Base-by-base conservation (phyloP, 495 filamentous ascomycete genomes). In the Beverwykella pulmonaria region DNA sequence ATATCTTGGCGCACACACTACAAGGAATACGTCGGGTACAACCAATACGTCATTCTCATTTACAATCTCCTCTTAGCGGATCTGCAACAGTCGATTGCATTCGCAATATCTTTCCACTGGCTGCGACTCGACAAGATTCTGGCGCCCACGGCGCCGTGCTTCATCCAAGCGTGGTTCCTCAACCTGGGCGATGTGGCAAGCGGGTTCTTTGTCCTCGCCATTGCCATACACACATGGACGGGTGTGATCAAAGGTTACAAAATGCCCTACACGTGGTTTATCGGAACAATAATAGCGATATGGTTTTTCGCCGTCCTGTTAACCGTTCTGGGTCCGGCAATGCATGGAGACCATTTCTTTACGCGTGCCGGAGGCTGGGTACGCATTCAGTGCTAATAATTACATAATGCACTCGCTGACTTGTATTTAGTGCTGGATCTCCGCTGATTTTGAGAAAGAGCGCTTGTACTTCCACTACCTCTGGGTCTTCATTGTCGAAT, bases 391-490 rank as follows among this genome's bases (percentile, higher is more conserved):
- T 58, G 53, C 73, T n/a, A 68, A n/a, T n/a, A 25, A 68, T 15
- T 15, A 26, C 44, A 58, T 29, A n/a, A 12, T n/a, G 41, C 49
- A 46, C 70, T 44, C 19, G 14, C 75, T 64, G 48, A 50, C 39
- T 8, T 30, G 60, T 8, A 20, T 34, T 1, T 64, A 89, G 89
- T 92, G 89, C 75, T 91, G 89, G 89, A 83, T 92, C 32, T 87
- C 83, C 67, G 73, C 79, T 41, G 74, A 81, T 1, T 90, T 86
- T 74, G 81, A 86, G 60, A 69, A 74, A 6, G 78, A 86, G 44
- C 89, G 89, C 65, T 82, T 93, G 0, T 85, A 83, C 80, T 82
- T 88, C 20, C 90, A 93, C 70, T 93, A 93, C 71, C 81, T 92
- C 66, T 93, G 87, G 84, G 90, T 92, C 75, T 91, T 92, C 77